Conservation (phyloP, 2,329 filamentous ascomycete species). For the Trichophyton equinum region DNA sequence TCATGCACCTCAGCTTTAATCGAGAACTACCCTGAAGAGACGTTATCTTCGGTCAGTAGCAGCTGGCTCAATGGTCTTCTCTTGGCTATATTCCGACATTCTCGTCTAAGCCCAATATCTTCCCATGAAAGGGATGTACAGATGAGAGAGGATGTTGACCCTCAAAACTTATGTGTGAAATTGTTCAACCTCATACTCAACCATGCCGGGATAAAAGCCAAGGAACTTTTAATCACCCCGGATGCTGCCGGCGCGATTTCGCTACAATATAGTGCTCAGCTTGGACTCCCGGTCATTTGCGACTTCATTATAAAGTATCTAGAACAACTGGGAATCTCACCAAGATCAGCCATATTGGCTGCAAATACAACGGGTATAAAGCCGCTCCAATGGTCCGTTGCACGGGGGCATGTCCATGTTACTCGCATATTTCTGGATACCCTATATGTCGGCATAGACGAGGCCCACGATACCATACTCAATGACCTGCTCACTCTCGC, state of each 20-base stretch:
- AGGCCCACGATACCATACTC: neutral
- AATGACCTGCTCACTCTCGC: slow-evolving; percentile 9
- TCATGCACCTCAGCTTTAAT: neutral
- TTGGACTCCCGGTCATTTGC: slow-evolving; percentile 10
- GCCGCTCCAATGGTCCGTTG: slow-evolving; percentile 13
- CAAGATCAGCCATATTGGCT: neutral
- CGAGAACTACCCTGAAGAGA: neutral
- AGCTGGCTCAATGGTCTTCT: neutral
- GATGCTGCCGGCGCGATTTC: slow-evolving; percentile 11
- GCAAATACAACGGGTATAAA: slow-evolving; percentile 7
- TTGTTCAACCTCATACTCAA: neutral
- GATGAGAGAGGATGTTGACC: neutral
- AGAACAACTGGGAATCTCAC: neutral
- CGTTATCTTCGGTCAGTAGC: no score
- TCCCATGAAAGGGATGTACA: neutral
- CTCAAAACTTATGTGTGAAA: neutral
- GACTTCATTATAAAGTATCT: slow-evolving; percentile 7
- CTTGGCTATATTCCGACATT: neutral
- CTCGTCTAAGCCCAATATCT: no score
- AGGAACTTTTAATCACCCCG: neutral
- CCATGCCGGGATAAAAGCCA: neutral
- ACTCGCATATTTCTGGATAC: slow-evolving; percentile 7
- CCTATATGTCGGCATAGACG: neutral
- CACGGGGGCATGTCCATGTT: slow-evolving; percentile 7
- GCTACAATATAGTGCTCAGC: slow-evolving; percentile 14